These are phyloP conservation scores for Penicillium sp. DNA, from an alignment of 2,329 filamentous ascomycete species.

Conservation along the genomic window DNA sequence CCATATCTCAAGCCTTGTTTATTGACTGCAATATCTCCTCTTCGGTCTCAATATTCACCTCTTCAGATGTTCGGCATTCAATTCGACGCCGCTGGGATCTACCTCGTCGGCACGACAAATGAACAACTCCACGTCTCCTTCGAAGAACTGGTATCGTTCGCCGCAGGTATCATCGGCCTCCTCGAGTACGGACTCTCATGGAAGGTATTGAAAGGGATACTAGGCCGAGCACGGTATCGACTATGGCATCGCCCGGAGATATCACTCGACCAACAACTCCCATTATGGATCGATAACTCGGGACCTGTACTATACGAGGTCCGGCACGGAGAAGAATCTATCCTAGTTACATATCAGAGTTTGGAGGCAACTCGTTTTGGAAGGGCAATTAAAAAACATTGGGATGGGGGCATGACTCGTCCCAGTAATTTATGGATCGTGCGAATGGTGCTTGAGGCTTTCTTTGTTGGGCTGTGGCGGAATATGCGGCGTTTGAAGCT, in stretches of 20 bases:
- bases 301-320: constrained; percentile 17
- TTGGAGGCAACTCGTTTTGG: constrained; percentile 16
- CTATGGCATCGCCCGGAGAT: constrained; percentile 7
- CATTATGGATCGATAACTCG: constrained; percentile 20
- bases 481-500: constrained; percentile 6
- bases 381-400: constrained; percentile 14
- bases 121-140: constrained; percentile 19
- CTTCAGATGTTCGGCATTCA: constrained; percentile 18
- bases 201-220: constrained; percentile 12
- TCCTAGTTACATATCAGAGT: constrained; percentile 11
- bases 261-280: constrained; percentile 7
- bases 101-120: constrained; percentile 18
- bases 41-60: neutral
- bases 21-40: neutral
- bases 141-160: constrained; percentile 18
- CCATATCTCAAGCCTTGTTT: neutral
- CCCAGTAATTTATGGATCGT: constrained; percentile 2
- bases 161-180: constrained; percentile 16
- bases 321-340: constrained; percentile 13
- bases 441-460: constrained; percentile 12
- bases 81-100: constrained; percentile 20
- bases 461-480: constrained; percentile 16
- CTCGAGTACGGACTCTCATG: constrained; percentile 19
- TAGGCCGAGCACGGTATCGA: constrained; percentile 12
- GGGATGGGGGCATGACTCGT: constrained; percentile 14